These are phyloP conservation scores for Populus tremula DNA, from an alignment of 345 rosid genomes.

Conservation along the genomic window DNA sequence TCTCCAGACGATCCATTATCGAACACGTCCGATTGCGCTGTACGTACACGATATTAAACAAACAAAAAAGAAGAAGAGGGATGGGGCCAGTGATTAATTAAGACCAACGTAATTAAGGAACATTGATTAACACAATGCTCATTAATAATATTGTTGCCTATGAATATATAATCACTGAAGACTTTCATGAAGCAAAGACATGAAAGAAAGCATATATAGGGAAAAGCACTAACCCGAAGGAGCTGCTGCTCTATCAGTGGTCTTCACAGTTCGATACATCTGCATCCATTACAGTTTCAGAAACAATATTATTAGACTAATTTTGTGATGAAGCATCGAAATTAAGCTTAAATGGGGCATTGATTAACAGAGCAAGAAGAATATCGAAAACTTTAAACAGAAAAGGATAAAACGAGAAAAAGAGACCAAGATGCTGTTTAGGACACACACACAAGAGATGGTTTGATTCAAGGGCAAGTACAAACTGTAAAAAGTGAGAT, in stretches of 20 bases:
- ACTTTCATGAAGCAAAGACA: neutral
- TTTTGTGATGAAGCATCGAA: neutral
- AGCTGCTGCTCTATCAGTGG: conserved; percentile 66
- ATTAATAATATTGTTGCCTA: neutral
- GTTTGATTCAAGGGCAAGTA: conserved; percentile 34
- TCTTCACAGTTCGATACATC: conserved; percentile 78
- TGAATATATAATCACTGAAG: neutral
- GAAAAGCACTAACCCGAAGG: conserved; percentile 45
- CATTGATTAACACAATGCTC: neutral
- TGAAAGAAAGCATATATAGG: neutral
- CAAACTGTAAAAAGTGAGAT: conserved; percentile 31
- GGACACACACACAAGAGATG: conserved; percentile 16
- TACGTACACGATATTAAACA: neutral
- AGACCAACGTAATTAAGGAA: neutral
- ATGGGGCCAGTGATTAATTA: neutral
- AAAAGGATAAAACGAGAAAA: conserved; percentile 10
- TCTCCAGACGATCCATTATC: conserved; percentile 86
- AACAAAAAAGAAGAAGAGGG: neutral
- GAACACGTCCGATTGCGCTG: conserved; percentile 68
- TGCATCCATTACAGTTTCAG: conserved; percentile 16
- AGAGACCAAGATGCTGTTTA: conserved; percentile 25
- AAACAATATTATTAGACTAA: neutral
- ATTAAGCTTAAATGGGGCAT: neutral
- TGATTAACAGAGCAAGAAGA: neutral
- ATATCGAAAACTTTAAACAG: neutral